Evolutionary conservation across 768 basidiomycete species (phyloP).

Genomic region (Tulasnella sp.): DNA sequence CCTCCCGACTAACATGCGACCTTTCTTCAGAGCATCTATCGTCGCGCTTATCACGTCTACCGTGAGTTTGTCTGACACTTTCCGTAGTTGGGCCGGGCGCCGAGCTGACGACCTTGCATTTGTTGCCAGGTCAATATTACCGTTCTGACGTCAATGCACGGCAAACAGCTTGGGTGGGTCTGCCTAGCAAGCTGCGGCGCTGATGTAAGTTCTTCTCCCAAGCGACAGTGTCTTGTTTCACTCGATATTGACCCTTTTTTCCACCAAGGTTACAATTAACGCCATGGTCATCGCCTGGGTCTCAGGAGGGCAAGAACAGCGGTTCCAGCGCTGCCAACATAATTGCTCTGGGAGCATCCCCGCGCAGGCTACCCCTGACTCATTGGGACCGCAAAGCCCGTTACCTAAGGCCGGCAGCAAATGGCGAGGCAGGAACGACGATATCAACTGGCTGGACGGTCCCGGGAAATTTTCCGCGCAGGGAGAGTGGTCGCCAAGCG

Average conservation of each 20-base stretch:
- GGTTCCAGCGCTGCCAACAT: background rate
- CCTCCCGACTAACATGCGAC: too few species aligned
- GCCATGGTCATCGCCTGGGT: conserved; percentile 50
- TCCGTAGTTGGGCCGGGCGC: too few species aligned
- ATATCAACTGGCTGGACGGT: background rate
- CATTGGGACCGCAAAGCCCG: background rate
- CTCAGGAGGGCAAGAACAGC: conserved; percentile 32
- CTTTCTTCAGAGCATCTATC: too few species aligned
- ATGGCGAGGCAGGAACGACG: background rate
- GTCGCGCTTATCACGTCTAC: too few species aligned
- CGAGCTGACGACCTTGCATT: too few species aligned
- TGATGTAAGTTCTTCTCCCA: conserved; percentile 39
- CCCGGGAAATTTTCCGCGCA: background rate
- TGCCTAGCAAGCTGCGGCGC: conserved; percentile 44
- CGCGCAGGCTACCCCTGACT: background rate
- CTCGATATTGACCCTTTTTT: background rate
- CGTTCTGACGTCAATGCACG: conserved; percentile 45
- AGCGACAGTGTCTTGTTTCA: too few species aligned
- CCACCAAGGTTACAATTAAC: conserved; percentile 51
- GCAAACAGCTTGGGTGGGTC: conserved; percentile 48
- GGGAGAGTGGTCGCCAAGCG: background rate
- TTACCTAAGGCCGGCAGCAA: background rate
- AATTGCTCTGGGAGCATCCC: background rate
- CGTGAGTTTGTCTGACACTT: too few species aligned
- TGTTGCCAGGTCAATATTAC: conserved; percentile 42